These are phyloP conservation scores for Uronychia binucleata DNA, from an alignment of 73 alveolate genomes.

Conservation along the genomic window DNA sequence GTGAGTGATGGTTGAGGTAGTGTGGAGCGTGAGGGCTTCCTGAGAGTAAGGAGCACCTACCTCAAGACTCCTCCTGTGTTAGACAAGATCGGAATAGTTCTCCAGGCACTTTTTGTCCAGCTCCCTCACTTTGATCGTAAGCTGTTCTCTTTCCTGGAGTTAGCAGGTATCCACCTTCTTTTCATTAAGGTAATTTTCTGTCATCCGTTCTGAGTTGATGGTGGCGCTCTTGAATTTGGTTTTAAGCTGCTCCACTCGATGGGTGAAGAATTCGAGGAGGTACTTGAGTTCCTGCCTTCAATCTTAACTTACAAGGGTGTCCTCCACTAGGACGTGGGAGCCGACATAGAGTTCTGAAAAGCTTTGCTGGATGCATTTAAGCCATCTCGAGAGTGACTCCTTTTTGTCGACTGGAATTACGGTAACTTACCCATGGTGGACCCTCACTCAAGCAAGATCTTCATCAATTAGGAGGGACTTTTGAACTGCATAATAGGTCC, in stretches of 20 bases:
- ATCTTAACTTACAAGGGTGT: background rate
- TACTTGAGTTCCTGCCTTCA: background rate
- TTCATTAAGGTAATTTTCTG: too few species aligned
- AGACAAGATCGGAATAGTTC: background rate
- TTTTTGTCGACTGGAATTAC: background rate
- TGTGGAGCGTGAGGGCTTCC: background rate
- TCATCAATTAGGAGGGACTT: too few species aligned
- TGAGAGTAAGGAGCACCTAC: too few species aligned
- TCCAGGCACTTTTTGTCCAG: background rate
- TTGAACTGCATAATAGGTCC: too few species aligned
- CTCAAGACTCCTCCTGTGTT: background rate
- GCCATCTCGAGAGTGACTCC: background rate
- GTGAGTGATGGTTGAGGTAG: slow-evolving; percentile 2
- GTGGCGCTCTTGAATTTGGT: background rate
- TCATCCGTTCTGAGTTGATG: too few species aligned
- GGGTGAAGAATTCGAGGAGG: background rate
- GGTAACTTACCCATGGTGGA: background rate
- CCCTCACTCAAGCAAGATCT: background rate
- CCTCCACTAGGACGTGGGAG: background rate
- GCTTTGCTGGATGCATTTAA: too few species aligned
- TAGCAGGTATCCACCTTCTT: too few species aligned
- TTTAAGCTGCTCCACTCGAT: background rate
- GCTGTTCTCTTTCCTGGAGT: background rate
- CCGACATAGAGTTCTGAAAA: background rate
- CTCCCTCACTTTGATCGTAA: background rate